Base-by-base conservation (phyloP, 345 rosid genomes). In the Melastoma malabathricum region DNA sequence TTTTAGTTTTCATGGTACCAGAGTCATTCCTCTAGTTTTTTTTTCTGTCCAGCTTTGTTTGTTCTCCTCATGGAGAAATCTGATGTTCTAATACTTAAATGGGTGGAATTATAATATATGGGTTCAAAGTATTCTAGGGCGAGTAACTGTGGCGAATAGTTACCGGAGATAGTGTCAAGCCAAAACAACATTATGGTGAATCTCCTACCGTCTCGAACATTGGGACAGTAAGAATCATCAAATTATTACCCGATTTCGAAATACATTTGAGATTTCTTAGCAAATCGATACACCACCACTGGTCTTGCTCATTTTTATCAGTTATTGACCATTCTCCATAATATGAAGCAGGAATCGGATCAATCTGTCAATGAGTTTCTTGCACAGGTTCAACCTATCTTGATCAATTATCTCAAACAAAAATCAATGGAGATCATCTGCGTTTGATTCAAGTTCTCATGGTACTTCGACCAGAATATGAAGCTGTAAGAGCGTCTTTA, bases 41-140 rank as follows among this genome's bases (percentile, higher is more conserved):
- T 22, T 22, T 22, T 22, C 4, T 22, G 25, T 22, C 25, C 25
- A 22, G 25, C 4, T 22, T 4, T 22, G 25, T 22, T 22, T 22
- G 25, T 22, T 22, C 25, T 22, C 2, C 25, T 47, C 17, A 51
- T 27, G 41, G 19, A 51, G 29, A 23, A 51, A 34, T 20, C 0
- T 0, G 54, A 51, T 51, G 54, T 54, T 19, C 17, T 4, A 2
- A 44, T 5, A 48, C 15, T 27, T 9, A 53, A 15, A 53, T 10
- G n/a, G 47, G 18, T 17, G n/a, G 14, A 53, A 41, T 53, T 53
- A 6, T 13, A 1, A 38, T 15, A 12, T 39, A 13, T 53, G 13
- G 3, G 57, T n/a, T 53, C 6, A 39, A 43, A 29, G 43, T 13
- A 52, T 52, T 52, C 20, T 52, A 12, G 55, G 55, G 7, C 12